Conservation (phyloP, 345 rosid species). For the Lenwebbia sp. region DNA sequence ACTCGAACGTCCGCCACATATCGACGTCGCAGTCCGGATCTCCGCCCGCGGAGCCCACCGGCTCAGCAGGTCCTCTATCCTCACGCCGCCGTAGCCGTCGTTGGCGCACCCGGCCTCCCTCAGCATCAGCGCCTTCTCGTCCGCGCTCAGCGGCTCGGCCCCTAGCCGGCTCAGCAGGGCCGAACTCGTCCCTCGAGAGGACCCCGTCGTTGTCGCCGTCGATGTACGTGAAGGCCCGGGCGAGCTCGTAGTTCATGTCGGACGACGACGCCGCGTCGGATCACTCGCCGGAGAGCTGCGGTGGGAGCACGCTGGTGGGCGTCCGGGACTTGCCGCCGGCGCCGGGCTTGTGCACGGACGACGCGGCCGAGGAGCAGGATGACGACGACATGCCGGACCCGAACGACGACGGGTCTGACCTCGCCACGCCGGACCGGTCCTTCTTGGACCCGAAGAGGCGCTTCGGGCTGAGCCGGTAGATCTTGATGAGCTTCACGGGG, state of each 20-base stretch:
- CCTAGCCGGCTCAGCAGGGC: constrained; percentile 46
- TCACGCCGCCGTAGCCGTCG: constrained; percentile 28
- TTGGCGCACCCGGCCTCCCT: constrained; percentile 39
- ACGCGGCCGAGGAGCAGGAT: constrained; percentile 30
- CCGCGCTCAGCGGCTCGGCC: constrained; percentile 37
- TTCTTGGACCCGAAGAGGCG: constrained; percentile 45
- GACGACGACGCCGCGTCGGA: constrained; percentile 9
- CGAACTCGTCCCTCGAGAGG: constrained; percentile 51
- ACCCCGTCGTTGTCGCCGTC: constrained; percentile 38
- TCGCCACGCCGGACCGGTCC: constrained; percentile 26
- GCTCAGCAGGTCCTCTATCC: constrained; percentile 41
- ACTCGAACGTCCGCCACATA: constrained; percentile 55
- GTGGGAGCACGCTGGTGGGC: constrained; percentile 53
- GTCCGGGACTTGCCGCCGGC: constrained; percentile 17
- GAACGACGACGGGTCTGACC: constrained; percentile 48
- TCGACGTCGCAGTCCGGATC: constrained; percentile 34
- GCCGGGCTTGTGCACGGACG: constrained; percentile 13
- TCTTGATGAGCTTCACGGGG: constrained; percentile 6
- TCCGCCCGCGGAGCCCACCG: constrained; percentile 32
- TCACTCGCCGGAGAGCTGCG: constrained; percentile 36
- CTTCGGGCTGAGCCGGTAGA: constrained; percentile 45
- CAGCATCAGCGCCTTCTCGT: constrained; percentile 58
- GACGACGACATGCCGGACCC: constrained; percentile 27
- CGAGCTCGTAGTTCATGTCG: constrained; percentile 18
- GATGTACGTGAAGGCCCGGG: constrained; percentile 37